Evolutionary conservation across 2,329 filamentous ascomycete genomes (phyloP).

Genomic region (Fusarium oxysporum): DNA sequence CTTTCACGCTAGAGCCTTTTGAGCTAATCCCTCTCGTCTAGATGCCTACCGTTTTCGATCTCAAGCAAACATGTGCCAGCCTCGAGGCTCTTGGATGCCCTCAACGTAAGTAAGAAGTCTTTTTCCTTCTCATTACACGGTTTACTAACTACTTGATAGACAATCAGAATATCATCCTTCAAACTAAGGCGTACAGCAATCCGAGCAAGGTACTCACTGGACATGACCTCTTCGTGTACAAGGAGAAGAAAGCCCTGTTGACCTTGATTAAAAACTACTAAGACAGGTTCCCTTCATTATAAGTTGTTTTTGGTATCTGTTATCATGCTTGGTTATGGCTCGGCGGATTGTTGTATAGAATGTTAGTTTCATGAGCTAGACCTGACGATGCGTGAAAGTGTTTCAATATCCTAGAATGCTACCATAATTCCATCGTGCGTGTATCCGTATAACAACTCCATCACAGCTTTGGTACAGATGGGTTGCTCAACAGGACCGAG

Average conservation of each 20-base stretch:
- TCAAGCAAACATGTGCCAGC: neutral
- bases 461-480: accelerated
- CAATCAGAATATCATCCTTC: neutral
- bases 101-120: neutral
- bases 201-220: neutral
- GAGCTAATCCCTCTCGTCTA: accelerated
- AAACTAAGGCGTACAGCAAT: neutral
- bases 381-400: accelerated
- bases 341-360: accelerated
- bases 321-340: accelerated
- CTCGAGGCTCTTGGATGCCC: neutral
- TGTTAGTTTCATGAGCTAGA: accelerated
- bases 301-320: accelerated
- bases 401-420: neutral
- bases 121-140: accelerated
- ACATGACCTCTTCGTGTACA: neutral
- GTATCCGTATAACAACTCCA: accelerated
- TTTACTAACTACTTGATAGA: accelerated
- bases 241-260: neutral
- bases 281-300: accelerated
- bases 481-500: neutral
- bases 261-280: neutral
- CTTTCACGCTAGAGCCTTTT: accelerated
- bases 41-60: neutral
- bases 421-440: too few relatives aligned